Percentiles rank a stretch among this genome's conserved stretches.
phyloP scores from a whole-genome alignment of 2,329 filamentous ascomycete species.

The Xylariaceae sp. region DNA sequence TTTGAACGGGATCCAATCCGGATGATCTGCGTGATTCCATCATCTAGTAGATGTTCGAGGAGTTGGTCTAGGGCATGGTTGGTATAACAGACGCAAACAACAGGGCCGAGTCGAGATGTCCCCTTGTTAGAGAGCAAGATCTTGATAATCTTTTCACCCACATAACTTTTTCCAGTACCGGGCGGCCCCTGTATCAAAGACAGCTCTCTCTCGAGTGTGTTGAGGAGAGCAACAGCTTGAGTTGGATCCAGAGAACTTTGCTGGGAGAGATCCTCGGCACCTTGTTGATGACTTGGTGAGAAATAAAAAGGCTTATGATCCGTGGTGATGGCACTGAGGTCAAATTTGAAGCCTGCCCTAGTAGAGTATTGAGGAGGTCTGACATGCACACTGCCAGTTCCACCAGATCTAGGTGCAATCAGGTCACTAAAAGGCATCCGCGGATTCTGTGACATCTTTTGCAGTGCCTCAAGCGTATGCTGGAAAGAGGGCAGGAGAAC shows the following conservation, averaged over 20 bases:
- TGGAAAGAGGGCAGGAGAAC: conserved; percentile 55
- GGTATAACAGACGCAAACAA: conserved; percentile 49
- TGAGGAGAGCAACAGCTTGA: conserved; percentile 47
- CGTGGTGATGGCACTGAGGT: conserved; percentile 31
- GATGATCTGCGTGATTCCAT: conserved; percentile 46
- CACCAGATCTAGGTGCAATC: conserved; percentile 30
- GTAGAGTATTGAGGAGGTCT: conserved; percentile 48
- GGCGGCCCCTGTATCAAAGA: conserved; percentile 67
- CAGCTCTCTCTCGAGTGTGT: conserved; percentile 47
- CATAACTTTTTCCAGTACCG: conserved; percentile 64
- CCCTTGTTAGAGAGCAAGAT: conserved; percentile 42
- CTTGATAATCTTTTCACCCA: conserved; percentile 56
- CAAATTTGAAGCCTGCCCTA: conserved; percentile 44
- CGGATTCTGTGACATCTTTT: conserved; percentile 41
- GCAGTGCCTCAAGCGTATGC: conserved; percentile 51
- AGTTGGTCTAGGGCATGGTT: conserved; percentile 51
- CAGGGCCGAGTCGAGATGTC: conserved; percentile 39
- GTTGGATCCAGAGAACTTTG: conserved; percentile 47
- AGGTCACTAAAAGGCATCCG: conserved; percentile 47
- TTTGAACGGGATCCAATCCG: conserved; percentile 58
- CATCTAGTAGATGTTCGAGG: conserved; percentile 53
- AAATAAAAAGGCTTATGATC: conserved; percentile 18
- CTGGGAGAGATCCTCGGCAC: conserved; percentile 20
- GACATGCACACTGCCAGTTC: conserved; percentile 22
- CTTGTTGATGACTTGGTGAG: conserved; percentile 9